phyloP scores from a whole-genome alignment of 2,329 filamentous ascomycete genomes.

The Tricladium varicosporioides region DNA sequence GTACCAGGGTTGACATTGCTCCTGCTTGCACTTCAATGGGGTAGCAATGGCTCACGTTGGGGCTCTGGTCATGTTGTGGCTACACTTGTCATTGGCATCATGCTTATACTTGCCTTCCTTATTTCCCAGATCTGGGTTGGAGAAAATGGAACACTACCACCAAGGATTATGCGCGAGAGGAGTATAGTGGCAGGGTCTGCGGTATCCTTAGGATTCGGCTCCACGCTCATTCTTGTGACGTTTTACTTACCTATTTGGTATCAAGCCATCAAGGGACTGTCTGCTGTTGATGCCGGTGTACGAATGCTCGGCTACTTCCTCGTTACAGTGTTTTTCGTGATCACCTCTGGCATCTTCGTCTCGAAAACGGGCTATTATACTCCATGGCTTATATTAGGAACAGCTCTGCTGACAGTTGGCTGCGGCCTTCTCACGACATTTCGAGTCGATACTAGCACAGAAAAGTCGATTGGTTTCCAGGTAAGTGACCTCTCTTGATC shows the following conservation, averaged over 20 bases:
- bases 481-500: too few relatives aligned
- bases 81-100: neutral
- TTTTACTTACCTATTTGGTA: constrained; percentile 22
- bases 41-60: constrained; percentile 34
- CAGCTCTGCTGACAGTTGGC: constrained; percentile 11
- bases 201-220: constrained; percentile 16
- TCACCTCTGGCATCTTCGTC: constrained; percentile 26
- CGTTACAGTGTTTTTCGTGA: constrained; percentile 24
- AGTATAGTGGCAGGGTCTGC: neutral
- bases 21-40: constrained; percentile 45
- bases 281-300: constrained; percentile 6
- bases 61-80: neutral
- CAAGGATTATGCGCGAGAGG: neutral
- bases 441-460: constrained; percentile 34
- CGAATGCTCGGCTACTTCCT: constrained; percentile 8
- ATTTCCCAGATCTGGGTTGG: neutral
- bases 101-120: neutral
- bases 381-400: constrained; percentile 19
- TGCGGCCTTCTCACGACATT: constrained; percentile 36
- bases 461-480: constrained; percentile 51
- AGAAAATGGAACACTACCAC: neutral
- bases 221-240: constrained; percentile 32
- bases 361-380: constrained; percentile 34
- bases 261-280: constrained; percentile 13
- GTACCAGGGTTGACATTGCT: constrained; percentile 38